Base-by-base conservation (phyloP, 163 green algal genomes). In the Coccomyxa subellipsoidea region DNA sequence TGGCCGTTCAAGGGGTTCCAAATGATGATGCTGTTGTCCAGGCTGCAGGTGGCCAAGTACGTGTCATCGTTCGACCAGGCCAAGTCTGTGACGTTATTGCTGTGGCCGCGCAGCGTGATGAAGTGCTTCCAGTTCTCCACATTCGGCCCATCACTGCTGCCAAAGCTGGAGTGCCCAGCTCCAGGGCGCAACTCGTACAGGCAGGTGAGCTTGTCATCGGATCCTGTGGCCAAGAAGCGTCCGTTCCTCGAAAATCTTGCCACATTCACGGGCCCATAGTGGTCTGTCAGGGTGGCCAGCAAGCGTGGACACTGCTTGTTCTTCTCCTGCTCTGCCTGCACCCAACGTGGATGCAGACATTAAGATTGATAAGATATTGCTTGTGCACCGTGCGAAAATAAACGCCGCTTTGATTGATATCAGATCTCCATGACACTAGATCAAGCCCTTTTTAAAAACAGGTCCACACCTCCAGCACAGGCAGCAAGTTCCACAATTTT, bases 71-170 rank as follows among this genome's bases (percentile, higher is more conserved):
- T 92, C 0, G 90, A 91, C 96, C 96, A 99, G 23, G 86, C 87
- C 31, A 99, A 81, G 85, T 98, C 95, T 2, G 89, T 80, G 31
- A 98, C 90, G 80, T 98, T 95, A 81, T 85, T 91, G 34, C 80
- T 82, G 90, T 98, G 95, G 8, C 93, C 95, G 0, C 91, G 85
- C 70, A 98, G 84, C 15, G 81, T 85, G 12, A 84, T 38, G 27
- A 80, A 38, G 21, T 72, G 79, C 34, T 85, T 89, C 96, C 95
- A 99, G 88, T 98, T 98, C 87, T 98, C 96, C 37, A 98, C 54
- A 82, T 91, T 95, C 8, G 90, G 84, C 0, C 82, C 81, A 7
- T 95, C 90, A 38, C 39, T 86, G 84, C 77, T 89, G 34, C 95
- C 94, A 85, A 98, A 95, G 2, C 78, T 76, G 5, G 81, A 54